Base-by-base conservation (phyloP, 148 eudicot species). In the Heliamphora exappendiculata region DNA sequence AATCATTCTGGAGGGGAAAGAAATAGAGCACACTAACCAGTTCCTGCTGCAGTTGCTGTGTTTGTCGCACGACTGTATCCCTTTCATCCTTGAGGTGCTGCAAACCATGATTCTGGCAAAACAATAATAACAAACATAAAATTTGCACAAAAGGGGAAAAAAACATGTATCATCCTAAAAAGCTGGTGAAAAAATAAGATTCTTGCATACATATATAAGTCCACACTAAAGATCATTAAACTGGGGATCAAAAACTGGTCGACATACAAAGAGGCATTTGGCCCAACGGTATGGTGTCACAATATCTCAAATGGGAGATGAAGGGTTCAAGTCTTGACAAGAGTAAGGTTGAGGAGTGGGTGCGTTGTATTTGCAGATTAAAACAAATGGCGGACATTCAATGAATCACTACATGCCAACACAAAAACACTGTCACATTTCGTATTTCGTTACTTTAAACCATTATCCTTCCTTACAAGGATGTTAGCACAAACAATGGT, bases 41-140 rank as follows among this genome's bases (percentile, higher is more conserved):
- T 63, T 93, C 92, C 73, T 82, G 85, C 85, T 87, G 90, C 58
- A 93, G 89, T 69, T 86, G 90, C 54, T 87, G 86, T 26, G 90
- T 87, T 81, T 86, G 92, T 72, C 80, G 88, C 57, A 89, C 81
- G 76, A 84, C 90, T 70, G 87, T 84, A 87, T 93, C 96, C 75
- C 89, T 88, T 65, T 91, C 96, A 31, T 84, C 90, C 83, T 84
- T 88, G 57, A 87, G 78, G 7, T 80, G 85, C 79, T 88, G 87
- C 78, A 93, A 53, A 47, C 54, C 86, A 70, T 81, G 88, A 80
- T 79, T 86, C 89, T 87, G 74, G 74, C 59, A 73, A n/a, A 50
- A 51, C 33, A 34, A 13, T 44, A 72, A 28, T 26, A 14, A n/a
- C 57, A 57, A 63, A 26, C 17, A 41, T 76, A 70, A 29, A 29